Conservation (phyloP, 768 basidiomycete species). For the Lactifluus volemus region DNA sequence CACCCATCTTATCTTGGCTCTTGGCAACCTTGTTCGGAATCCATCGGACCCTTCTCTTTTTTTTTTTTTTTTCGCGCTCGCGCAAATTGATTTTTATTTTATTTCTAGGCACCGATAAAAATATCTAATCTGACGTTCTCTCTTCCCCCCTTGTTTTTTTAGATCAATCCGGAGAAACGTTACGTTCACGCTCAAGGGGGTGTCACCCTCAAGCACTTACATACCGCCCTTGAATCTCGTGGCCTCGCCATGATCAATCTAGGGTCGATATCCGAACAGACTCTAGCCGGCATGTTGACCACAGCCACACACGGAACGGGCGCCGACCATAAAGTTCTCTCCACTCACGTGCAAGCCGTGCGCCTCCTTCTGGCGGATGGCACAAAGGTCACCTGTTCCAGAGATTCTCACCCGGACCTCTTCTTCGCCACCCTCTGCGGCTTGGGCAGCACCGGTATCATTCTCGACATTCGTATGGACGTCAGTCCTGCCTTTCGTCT, state of each 20-base stretch:
- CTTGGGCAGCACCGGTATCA: conserved; percentile 83
- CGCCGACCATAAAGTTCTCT: conserved; percentile 67
- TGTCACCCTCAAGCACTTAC: conserved; percentile 68
- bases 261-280: conserved; percentile 95
- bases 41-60: neutral
- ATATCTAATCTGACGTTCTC: conserved; percentile 17
- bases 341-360: conserved; percentile 69
- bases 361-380: conserved; percentile 74
- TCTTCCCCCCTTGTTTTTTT: neutral
- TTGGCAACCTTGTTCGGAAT: neutral
- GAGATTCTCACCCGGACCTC: conserved; percentile 54
- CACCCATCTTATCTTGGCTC: conserved; percentile 5
- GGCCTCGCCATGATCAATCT: conserved; percentile 84
- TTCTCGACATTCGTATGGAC: conserved; percentile 66
- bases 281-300: conserved; percentile 83
- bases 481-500: conserved; percentile 80
- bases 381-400: conserved; percentile 56
- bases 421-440: conserved; percentile 90
- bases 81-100: conserved; percentile 1
- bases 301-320: conserved; percentile 97
- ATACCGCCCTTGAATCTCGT: conserved; percentile 52
- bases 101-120: conserved; percentile 10
- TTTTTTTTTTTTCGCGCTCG: neutral
- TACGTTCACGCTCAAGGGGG: conserved; percentile 71
- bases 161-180: conserved; percentile 64